Percentiles rank a stretch among this genome's conserved stretches.
These are phyloP conservation scores for Ceratocystis papillata DNA, from an alignment of 2,329 filamentous ascomycete genomes.

Conservation along the genomic window DNA sequence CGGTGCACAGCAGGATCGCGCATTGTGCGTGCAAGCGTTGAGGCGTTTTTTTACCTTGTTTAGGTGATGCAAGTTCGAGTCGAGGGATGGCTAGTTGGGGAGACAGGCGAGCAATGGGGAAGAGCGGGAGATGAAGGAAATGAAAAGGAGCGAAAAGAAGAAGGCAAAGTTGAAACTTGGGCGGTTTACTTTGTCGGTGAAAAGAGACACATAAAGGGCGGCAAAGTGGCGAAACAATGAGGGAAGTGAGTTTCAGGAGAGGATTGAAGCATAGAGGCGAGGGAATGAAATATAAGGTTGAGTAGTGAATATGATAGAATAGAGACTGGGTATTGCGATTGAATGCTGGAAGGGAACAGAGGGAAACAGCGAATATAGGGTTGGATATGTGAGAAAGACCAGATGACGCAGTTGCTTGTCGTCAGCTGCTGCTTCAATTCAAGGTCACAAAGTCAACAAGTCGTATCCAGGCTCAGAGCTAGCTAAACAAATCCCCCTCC, in stretches of 20 bases:
- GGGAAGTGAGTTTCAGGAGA: neutral
- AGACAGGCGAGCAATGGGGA: neutral
- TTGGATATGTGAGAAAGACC: too few species aligned
- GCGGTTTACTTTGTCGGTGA: neutral
- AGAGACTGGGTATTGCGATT: neutral
- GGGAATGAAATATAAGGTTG: neutral
- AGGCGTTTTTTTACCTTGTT: neutral
- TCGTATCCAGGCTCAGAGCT: too few species aligned
- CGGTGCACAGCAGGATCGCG: constrained; percentile 43
- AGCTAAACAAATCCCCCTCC: too few species aligned
- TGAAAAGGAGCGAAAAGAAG: neutral
- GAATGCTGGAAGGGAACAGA: neutral
- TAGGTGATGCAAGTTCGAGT: too few species aligned
- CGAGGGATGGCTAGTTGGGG: neutral
- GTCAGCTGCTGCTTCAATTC: neutral
- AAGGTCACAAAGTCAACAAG: too few species aligned
- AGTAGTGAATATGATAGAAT: neutral
- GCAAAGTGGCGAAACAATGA: neutral
- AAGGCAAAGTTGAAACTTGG: neutral
- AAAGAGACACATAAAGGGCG: neutral
- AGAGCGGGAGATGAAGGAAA: neutral
- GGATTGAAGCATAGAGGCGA: neutral
- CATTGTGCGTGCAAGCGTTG: constrained; percentile 29
- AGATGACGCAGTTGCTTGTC: neutral
- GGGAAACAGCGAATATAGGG: neutral